Evolutionary conservation across 2,329 filamentous ascomycete genomes (phyloP), one percentile per base, ranked within the genome.

Genomic region (Diaporthe citriasiana): DNA sequence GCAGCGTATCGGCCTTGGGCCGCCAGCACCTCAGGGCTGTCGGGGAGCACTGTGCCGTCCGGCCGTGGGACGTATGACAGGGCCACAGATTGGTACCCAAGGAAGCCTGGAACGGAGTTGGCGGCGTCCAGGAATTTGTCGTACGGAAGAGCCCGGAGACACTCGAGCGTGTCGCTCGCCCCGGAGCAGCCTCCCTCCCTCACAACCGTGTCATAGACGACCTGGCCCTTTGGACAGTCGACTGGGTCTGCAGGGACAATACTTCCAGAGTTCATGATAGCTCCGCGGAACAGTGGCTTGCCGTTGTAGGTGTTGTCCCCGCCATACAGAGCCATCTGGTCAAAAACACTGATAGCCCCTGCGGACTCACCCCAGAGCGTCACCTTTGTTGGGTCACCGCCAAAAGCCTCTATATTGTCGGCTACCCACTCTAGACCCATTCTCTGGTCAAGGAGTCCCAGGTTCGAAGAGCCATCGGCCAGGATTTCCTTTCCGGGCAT

Each of bases 311-410:
- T 91, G 79, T 90, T 89, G 81, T 96, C 86, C 9, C 94, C 94
- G 45, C 90, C 89, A 77, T 94, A 95, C 15, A 95, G 84, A 1
- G 90, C 84, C 89, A 95, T 94, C 77, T 96, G 94, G 78, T 95
- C 90, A 65, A 93, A 89, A 1, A 94, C 93, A 0, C 93, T 95
- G 76, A 95, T 94, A 19, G 90, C 85, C 0, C 92, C 92, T 0
- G 93, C 92, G 2, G 89, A 91, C 80, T 95, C 91, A 35, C 94
- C 94, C 92, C 92, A 95, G 74, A 96, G 92, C 0, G 93, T 95
- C 8, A 95, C 93, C 80, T 93, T 93, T n/a, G 86, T 85, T 0
- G 93, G 92, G 80, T 96, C 93, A 19, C 94, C 94, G 13, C 94
- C 94, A 79, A 97, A 97, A 0, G 90, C 87, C 1, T 85, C 90